Evolutionary conservation across 2,329 filamentous ascomycete species (phyloP).

Genomic region (Mollisiaceae sp.): DNA sequence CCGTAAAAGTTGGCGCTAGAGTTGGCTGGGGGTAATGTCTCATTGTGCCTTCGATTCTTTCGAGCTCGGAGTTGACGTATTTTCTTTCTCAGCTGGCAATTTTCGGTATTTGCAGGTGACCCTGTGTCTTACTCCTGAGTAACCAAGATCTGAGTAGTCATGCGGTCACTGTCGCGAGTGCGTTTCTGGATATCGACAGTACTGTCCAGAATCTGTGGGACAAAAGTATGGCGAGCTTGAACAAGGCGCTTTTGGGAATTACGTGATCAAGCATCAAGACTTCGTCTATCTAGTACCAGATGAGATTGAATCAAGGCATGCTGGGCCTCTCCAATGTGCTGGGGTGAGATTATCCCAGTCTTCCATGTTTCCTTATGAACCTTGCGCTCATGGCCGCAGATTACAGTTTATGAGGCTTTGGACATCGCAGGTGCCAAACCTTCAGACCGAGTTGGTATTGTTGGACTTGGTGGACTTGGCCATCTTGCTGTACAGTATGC

Average conservation of each 20-base stretch:
- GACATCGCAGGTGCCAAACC: conserved; percentile 39
- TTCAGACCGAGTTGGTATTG: conserved; percentile 45
- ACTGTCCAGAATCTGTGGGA: conserved; percentile 28
- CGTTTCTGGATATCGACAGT: conserved; percentile 48
- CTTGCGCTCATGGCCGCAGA: conserved; percentile 8
- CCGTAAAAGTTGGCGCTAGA: conserved; percentile 59
- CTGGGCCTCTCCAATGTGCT: conserved; percentile 50
- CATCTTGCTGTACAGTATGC: conserved; percentile 66
- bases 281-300: conserved; percentile 48
- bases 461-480: conserved; percentile 65
- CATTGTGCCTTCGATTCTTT: too few relatives aligned
- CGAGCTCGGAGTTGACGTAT: background rate
- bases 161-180: conserved; percentile 52
- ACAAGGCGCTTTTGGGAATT: conserved; percentile 51
- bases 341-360: conserved; percentile 38
- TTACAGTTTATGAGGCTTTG: conserved; percentile 44
- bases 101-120: conserved; percentile 11
- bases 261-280: conserved; percentile 44
- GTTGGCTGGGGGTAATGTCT: conserved; percentile 51
- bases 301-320: conserved; percentile 43
- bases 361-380: background rate
- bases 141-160: conserved; percentile 10
- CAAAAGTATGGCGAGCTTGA: conserved; percentile 45
- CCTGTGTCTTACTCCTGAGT: background rate
- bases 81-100: conserved; percentile 30